phyloP scores from a whole-genome alignment of 2,329 filamentous ascomycete species.

The Elsinoe necatrix region DNA sequence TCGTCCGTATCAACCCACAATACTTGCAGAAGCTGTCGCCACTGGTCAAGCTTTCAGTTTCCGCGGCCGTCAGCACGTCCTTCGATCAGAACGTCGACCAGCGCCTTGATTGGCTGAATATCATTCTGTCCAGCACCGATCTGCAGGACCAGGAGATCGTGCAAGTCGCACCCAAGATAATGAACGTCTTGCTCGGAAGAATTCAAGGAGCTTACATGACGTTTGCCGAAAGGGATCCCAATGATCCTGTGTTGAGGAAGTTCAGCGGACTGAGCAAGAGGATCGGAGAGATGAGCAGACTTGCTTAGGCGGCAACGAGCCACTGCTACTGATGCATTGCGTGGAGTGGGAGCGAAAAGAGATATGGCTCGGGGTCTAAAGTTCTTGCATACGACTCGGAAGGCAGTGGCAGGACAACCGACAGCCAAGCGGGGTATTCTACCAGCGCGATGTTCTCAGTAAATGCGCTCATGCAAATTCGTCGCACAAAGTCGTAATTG shows the following conservation, averaged over 20 bases:
- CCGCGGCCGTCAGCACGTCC: conserved; percentile 52
- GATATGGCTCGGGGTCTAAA: neutral
- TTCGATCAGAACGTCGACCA: conserved; percentile 45
- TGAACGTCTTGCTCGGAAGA: conserved; percentile 51
- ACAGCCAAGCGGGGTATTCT: no score
- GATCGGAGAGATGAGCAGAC: neutral
- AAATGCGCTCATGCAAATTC: neutral
- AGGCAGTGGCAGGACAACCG: no score
- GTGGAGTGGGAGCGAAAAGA: no score
- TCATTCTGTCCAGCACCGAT: conserved; percentile 48
- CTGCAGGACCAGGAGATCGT: conserved; percentile 41
- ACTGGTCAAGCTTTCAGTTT: conserved; percentile 52
- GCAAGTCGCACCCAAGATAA: conserved; percentile 50
- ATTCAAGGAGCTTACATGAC: conserved; percentile 50
- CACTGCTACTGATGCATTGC: no score
- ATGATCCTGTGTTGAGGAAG: conserved; percentile 37
- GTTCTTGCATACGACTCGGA: no score
- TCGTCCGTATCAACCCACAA: conserved; percentile 48
- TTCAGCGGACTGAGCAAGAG: conserved; percentile 18
- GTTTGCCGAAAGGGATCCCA: conserved; percentile 44
- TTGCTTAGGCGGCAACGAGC: neutral
- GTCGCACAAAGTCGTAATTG: neutral
- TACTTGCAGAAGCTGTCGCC: conserved; percentile 50
- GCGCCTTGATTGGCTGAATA: conserved; percentile 52
- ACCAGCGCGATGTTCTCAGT: neutral